Conservation (phyloP, 2,329 filamentous ascomycete species). For the Berkeleyomyces basicola region DNA sequence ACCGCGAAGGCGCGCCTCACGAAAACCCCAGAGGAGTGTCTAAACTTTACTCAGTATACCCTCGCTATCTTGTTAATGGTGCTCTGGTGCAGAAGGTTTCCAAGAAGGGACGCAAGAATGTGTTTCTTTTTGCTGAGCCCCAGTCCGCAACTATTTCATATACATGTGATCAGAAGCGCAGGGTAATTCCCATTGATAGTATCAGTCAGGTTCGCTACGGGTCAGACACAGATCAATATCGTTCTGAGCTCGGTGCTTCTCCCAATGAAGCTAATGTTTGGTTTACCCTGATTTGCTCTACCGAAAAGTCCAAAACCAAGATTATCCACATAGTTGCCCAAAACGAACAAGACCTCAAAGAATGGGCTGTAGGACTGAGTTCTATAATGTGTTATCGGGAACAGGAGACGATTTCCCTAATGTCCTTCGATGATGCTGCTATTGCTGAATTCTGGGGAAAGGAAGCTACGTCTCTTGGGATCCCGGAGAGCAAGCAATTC, state of each 20-base stretch:
- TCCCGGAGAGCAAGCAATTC: conserved; percentile 29
- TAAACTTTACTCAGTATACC: conserved; percentile 50
- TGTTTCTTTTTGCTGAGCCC: conserved; percentile 58
- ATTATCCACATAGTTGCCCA: conserved; percentile 76
- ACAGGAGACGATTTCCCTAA: conserved; percentile 76
- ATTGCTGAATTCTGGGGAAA: conserved; percentile 72
- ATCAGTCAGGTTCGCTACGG: conserved; percentile 80
- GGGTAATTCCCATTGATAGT: conserved; percentile 86
- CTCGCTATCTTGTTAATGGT: conserved; percentile 60
- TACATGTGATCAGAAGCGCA: conserved; percentile 59
- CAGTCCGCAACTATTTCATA: conserved; percentile 64
- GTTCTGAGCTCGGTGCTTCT: conserved; percentile 61
- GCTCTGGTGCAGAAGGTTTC: conserved; percentile 69
- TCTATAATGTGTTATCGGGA: conserved; percentile 73
- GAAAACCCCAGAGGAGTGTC: not conserved
- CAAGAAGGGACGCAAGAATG: conserved; percentile 60
- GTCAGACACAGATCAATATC: conserved; percentile 72
- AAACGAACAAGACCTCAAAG: conserved; percentile 49
- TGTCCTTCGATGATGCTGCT: conserved; percentile 69
- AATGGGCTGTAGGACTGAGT: conserved; percentile 75
- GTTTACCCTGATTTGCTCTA: conserved; percentile 81
- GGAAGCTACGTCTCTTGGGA: conserved; percentile 58
- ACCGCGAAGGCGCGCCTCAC: conserved; percentile 25
- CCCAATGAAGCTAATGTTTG: conserved; percentile 53
- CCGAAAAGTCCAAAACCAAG: conserved; percentile 56